A percentile compares a stretch with the other conserved stretches of the same genome.
Conservation (phyloP, 768 basidiomycete genomes). For the Boletus tomentosulus region DNA sequence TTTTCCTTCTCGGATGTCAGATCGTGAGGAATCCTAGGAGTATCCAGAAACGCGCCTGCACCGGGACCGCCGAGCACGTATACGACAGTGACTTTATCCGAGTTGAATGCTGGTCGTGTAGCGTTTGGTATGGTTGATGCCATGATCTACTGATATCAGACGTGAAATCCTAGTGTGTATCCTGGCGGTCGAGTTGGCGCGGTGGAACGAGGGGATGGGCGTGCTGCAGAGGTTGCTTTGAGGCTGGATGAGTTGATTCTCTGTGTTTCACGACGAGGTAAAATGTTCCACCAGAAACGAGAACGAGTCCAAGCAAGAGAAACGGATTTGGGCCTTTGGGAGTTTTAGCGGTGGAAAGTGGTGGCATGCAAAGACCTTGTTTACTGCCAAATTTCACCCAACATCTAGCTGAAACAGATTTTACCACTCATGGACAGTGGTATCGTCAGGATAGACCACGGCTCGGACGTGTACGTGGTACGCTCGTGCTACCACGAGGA, state of each 20-base stretch:
- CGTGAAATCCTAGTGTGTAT: conserved; percentile 6
- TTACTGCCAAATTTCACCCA: background rate
- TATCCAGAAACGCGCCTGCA: conserved; percentile 55
- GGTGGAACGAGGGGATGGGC: conserved; percentile 68
- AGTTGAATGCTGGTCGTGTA: conserved; percentile 50
- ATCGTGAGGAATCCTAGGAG: conserved; percentile 4
- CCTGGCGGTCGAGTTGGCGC: conserved; percentile 35
- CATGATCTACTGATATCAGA: conserved; percentile 12
- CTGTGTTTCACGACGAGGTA: conserved; percentile 51
- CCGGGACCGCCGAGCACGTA: conserved; percentile 98
- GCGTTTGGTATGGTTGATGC: conserved; percentile 6
- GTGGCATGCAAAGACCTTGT: conserved; percentile 10
- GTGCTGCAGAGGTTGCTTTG: conserved; percentile 53
- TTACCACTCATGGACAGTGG: conserved; percentile 38
- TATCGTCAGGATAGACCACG: conserved; percentile 53
- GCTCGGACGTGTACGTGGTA: conserved; percentile 56
- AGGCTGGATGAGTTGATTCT: conserved; percentile 56
- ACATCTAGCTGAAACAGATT: background rate
- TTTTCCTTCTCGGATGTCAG: conserved; percentile 57
- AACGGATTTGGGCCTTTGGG: conserved; percentile 56
- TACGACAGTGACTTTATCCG: conserved; percentile 74
- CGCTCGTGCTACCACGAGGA: conserved; percentile 62
- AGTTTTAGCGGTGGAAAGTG: background rate
- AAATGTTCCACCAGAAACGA: conserved; percentile 56
- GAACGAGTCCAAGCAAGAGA: conserved; percentile 52